Evolutionary conservation across 306 rosid genomes (phyloP).

Genomic region (Glycine soja): DNA sequence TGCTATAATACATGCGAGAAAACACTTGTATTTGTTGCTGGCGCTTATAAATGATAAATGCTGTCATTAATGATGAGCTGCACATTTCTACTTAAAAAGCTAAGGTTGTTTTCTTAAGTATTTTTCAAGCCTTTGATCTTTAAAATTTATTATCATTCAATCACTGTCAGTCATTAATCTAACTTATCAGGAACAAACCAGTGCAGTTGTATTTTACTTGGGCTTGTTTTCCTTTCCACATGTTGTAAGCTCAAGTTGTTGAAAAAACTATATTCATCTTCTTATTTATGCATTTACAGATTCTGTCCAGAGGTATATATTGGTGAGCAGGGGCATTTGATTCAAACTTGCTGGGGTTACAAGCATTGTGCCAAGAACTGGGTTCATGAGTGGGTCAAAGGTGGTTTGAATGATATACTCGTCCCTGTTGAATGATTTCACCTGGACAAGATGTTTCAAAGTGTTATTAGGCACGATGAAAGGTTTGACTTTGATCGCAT

Average conservation of each 20-base stretch:
- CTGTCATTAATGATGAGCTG: slow-evolving; percentile 26
- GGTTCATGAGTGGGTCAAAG: slow-evolving; percentile 78
- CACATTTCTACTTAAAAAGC: slow-evolving; percentile 9
- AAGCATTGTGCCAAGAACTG: slow-evolving; percentile 65
- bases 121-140: slow-evolving; percentile 25
- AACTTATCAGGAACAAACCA: background rate
- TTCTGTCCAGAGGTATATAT: slow-evolving; percentile 80
- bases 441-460: slow-evolving; percentile 72
- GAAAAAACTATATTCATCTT: slow-evolving; percentile 21
- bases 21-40: slow-evolving; percentile 3
- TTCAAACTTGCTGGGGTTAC: slow-evolving; percentile 76
- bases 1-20: slow-evolving; percentile 7
- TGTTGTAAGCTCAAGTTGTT: slow-evolving; percentile 25
- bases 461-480: slow-evolving; percentile 70
- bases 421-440: slow-evolving; percentile 85
- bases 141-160: slow-evolving; percentile 9
- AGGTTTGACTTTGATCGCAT: slow-evolving; percentile 87
- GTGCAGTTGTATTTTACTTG: slow-evolving; percentile 18
- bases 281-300: slow-evolving; percentile 54
- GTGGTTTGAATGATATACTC: slow-evolving; percentile 73
- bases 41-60: slow-evolving; percentile 32
- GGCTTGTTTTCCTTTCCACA: slow-evolving; percentile 32
- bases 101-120: background rate
- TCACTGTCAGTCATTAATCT: slow-evolving; percentile 14
- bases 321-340: slow-evolving; percentile 78